Percentiles rank a stretch among this genome's conserved stretches.
Conservation (phyloP, 2,329 filamentous ascomycete species). For the Stemphylium lycopersici region DNA sequence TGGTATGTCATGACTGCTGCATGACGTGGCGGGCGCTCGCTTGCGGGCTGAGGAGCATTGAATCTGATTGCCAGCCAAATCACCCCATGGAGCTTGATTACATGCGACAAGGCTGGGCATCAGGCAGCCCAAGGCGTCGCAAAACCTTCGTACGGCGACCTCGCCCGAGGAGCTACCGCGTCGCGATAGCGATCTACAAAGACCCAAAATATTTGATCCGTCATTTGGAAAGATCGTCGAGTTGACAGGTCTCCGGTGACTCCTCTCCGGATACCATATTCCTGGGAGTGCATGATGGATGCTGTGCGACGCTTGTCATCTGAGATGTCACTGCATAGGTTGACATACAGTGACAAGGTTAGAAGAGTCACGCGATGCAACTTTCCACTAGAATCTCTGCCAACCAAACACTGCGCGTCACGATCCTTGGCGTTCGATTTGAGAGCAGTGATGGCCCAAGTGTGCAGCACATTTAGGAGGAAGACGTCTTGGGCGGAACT, state of each 20-base stretch:
- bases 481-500: background rate
- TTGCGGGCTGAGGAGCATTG: slow-evolving; percentile 9
- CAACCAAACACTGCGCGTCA: background rate
- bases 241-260: slow-evolving; percentile 3
- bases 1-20: background rate
- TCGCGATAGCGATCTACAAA: background rate
- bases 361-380: slow-evolving; percentile 1
- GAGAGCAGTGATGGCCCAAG: background rate
- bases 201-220: background rate
- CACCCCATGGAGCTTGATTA: slow-evolving; percentile 4
- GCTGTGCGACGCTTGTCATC: slow-evolving; percentile 7
- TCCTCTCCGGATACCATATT: slow-evolving; percentile 24
- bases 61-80: background rate
- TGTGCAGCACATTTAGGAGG: background rate
- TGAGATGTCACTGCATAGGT: slow-evolving; percentile 6
- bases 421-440: background rate
- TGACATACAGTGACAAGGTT: background rate
- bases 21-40: slow-evolving; percentile 17
- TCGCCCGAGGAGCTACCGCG: background rate
- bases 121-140: background rate
- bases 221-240: background rate
- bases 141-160: background rate
- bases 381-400: background rate
- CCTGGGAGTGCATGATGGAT: slow-evolving; percentile 15
- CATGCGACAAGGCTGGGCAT: slow-evolving; percentile 4